phyloP scores from a whole-genome alignment of 495 filamentous ascomycete genomes.

The Hyaloscypha finlandica region DNA sequence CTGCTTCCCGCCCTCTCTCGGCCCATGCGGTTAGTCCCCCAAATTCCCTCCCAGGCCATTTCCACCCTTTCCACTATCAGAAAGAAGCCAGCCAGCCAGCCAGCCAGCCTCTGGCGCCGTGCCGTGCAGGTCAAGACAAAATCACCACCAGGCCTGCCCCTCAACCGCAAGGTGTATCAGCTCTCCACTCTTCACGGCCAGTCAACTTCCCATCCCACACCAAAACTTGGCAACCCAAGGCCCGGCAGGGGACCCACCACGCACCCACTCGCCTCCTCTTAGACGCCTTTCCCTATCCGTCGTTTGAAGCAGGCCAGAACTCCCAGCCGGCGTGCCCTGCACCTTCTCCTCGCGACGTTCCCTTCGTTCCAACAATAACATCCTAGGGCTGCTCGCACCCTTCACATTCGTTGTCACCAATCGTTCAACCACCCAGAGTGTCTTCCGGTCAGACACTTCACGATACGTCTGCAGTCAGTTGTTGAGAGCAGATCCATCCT shows the following conservation, averaged over 20 bases:
- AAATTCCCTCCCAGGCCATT: too few relatives aligned
- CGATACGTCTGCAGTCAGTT: background rate
- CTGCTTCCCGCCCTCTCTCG: background rate
- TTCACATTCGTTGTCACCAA: slow-evolving; percentile 26
- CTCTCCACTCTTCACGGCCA: slow-evolving; percentile 10
- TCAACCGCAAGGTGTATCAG: background rate
- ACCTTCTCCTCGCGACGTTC: slow-evolving; percentile 12
- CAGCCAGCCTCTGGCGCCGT: slow-evolving; percentile 5
- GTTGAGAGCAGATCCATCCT: slow-evolving; percentile 15
- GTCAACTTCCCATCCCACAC: slow-evolving; percentile 13
- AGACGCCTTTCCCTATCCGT: slow-evolving; percentile 20
- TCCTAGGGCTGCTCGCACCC: slow-evolving; percentile 16
- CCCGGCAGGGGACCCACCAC: too few relatives aligned
- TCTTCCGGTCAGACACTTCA: slow-evolving; percentile 18
- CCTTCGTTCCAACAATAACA: slow-evolving; percentile 25
- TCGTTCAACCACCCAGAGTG: background rate
- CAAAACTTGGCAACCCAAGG: background rate
- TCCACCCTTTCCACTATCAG: slow-evolving; percentile 6
- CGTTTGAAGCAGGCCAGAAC: slow-evolving; percentile 20
- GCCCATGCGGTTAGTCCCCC: background rate
- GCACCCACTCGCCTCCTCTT: background rate
- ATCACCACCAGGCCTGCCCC: background rate
- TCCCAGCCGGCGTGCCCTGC: slow-evolving; percentile 1
- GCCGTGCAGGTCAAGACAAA: slow-evolving; percentile 7
- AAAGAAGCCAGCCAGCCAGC: background rate